Conservation (phyloP, 139 green algal species). For the Picochlorum sp. region DNA sequence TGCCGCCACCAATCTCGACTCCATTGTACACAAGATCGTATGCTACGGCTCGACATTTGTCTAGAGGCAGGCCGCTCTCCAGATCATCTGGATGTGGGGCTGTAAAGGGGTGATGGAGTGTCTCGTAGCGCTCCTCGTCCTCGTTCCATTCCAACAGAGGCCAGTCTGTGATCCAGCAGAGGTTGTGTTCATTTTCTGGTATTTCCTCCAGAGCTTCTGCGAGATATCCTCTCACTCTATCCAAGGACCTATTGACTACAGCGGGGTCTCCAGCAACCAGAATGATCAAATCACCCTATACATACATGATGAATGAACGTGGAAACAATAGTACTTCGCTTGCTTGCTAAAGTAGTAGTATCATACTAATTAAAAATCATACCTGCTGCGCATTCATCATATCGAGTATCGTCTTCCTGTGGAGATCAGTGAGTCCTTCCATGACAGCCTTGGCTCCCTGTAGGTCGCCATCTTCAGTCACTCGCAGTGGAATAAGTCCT, state of each 20-base stretch:
- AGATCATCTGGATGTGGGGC: slow-evolving; percentile 72
- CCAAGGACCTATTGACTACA: slow-evolving; percentile 67
- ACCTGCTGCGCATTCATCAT: slow-evolving; percentile 10
- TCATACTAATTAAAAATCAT: no score
- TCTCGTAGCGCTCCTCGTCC: slow-evolving; percentile 60
- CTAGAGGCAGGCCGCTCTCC: slow-evolving; percentile 19
- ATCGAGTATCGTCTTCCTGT: slow-evolving; percentile 30
- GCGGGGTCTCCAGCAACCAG: slow-evolving; percentile 61
- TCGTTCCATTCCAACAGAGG: slow-evolving; percentile 95
- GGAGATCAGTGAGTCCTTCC: slow-evolving; percentile 59
- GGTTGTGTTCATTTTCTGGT: slow-evolving; percentile 40
- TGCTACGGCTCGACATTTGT: slow-evolving; percentile 44
- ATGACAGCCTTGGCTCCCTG: slow-evolving; percentile 72
- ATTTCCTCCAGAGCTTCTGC: slow-evolving; percentile 58
- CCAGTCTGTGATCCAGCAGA: slow-evolving; percentile 95
- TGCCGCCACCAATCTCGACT: slow-evolving; percentile 89
- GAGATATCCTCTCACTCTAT: slow-evolving; percentile 79
- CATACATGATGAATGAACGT: no score
- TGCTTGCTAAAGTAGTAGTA: no score
- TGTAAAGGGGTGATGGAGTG: slow-evolving; percentile 97
- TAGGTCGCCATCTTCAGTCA: slow-evolving; percentile 52
- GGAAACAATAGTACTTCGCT: no score
- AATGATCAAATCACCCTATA: slow-evolving; percentile 75
- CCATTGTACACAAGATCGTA: slow-evolving; percentile 99
- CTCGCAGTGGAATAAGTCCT: slow-evolving; percentile 64